Evolutionary conservation across 164 flowering plant species (phyloP), one percentile per base, ranked within the genome.

Genomic region (Cinnamomum micranthum): DNA sequence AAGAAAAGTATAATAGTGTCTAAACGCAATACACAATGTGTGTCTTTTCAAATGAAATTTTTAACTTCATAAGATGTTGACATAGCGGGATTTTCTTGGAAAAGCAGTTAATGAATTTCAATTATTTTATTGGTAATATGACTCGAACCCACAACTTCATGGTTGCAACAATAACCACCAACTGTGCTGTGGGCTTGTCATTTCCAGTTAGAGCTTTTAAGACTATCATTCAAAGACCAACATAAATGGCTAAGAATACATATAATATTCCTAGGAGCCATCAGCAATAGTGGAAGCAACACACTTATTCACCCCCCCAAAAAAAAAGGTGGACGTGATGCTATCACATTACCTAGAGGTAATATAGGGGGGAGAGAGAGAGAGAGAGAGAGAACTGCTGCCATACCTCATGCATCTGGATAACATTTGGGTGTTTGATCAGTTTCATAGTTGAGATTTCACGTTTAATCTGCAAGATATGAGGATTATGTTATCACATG

Each of bases 361-460:
- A 31, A 31, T 31, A 4, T 31, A 0, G 0, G 35, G 1, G 6
- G 1, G 35, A 31, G 33, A 31, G 64, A 60, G 20, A 19, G 64
- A 4, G 24, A 35, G 47, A 35, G 47, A 35, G 19, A 70, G 12
- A 59, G 23, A 59, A 12, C n/a, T n/a, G 69, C n/a, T n/a, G 69
- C 70, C 89, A 73, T 71, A 93, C 98, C 97, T 93, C 98, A 76
- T 79, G 79, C 92, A 93, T 87, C 6, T 89, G 94, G 78, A 93
- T 89, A 68, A 93, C 98, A 83, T 93, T 93, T 28, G 98, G 98
- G 77, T 93, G 98, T 74, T 88, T 88, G 70, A 93, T 84, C 65
- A 93, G 75, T 77, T 93, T 93, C 98, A 93, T 92, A 6, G 98
- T 93, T 12, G 98, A 93, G 59, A 93, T 93, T 82, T 93, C 98